Evolutionary conservation across 164 flowering plant species (phyloP).

Genomic region (grape (Vitis vinifera)): DNA sequence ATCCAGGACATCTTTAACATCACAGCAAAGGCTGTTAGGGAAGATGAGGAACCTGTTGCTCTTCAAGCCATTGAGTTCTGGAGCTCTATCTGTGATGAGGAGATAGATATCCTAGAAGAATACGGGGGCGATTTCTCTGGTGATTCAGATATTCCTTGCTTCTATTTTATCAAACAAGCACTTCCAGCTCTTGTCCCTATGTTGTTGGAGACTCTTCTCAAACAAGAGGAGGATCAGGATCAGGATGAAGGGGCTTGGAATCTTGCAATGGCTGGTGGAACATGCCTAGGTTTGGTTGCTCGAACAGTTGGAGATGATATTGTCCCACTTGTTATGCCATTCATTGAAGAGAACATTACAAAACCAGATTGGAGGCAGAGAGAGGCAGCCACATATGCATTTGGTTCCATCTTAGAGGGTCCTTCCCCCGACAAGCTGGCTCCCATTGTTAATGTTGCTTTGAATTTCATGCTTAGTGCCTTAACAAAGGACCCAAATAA

Average conservation of each 20-base stretch:
- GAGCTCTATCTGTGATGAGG: constrained; percentile 79
- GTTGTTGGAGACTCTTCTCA: constrained; percentile 65
- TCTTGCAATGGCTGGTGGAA: constrained; percentile 79
- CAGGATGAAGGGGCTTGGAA: constrained; percentile 80
- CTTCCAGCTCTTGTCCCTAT: constrained; percentile 71
- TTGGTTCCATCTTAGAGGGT: constrained; percentile 75
- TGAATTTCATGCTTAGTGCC: constrained; percentile 61
- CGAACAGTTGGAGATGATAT: constrained; percentile 73
- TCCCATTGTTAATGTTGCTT: constrained; percentile 54
- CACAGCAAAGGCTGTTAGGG: constrained; percentile 62
- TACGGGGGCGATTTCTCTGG: constrained; percentile 54
- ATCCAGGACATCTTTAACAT: constrained; percentile 64
- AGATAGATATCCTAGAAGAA: constrained; percentile 65
- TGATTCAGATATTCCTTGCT: constrained; percentile 63
- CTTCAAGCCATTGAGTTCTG: constrained; percentile 76
- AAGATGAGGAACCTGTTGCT: constrained; percentile 70
- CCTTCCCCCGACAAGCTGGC: constrained; percentile 67
- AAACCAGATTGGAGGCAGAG: constrained; percentile 71
- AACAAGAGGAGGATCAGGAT: constrained; percentile 82
- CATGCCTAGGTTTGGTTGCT: constrained; percentile 72
- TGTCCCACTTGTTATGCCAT: constrained; percentile 72
- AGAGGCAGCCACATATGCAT: constrained; percentile 77
- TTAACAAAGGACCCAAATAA: constrained; percentile 59
- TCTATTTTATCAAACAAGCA: constrained; percentile 70
- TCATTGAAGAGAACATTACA: constrained; percentile 63